Evolutionary conservation across 768 basidiomycete species (phyloP).

Genomic region (Dendrothele bispora): DNA sequence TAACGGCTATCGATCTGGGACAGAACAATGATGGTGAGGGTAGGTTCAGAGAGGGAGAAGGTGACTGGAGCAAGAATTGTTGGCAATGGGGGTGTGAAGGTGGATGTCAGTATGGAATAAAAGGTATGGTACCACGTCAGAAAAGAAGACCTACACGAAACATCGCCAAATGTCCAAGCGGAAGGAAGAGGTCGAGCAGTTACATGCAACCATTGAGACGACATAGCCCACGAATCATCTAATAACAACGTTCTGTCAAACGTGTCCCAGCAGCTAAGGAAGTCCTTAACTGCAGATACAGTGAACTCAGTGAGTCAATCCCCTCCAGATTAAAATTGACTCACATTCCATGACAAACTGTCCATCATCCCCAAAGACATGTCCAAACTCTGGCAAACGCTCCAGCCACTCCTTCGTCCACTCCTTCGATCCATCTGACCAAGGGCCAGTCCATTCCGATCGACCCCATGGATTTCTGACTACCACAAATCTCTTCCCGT

Average conservation of each 20-base stretch:
- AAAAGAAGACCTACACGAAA: slow-evolving; percentile 34
- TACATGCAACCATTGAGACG: slow-evolving; percentile 51
- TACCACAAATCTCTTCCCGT: slow-evolving; percentile 47
- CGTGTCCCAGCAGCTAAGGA: slow-evolving; percentile 41
- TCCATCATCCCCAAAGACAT: slow-evolving; percentile 52
- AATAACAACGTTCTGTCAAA: slow-evolving; percentile 49
- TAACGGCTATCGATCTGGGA: slow-evolving; percentile 46
- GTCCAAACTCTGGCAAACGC: slow-evolving; percentile 38
- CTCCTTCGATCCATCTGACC: slow-evolving; percentile 54
- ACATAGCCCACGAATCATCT: slow-evolving; percentile 46
- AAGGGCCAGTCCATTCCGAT: slow-evolving; percentile 12
- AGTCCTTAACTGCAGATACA: slow-evolving; percentile 40
- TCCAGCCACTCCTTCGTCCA: slow-evolving; percentile 55
- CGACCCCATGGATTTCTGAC: slow-evolving; percentile 38
- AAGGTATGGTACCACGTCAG: background rate
- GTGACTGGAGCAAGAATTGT: slow-evolving; percentile 46
- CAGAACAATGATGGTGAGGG: slow-evolving; percentile 45
- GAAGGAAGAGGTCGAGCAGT: slow-evolving; percentile 39
- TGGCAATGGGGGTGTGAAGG: too few relatives aligned
- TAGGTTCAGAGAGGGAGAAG: slow-evolving; percentile 35
- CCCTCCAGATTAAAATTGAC: slow-evolving; percentile 11
- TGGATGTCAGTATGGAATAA: slow-evolving; percentile 2
- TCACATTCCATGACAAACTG: slow-evolving; percentile 58
- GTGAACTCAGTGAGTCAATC: background rate
- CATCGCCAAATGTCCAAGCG: slow-evolving; percentile 54